Evolutionary conservation across 352 stramenopile species (phyloP).

Genomic region (Lagenidium giganteum): DNA sequence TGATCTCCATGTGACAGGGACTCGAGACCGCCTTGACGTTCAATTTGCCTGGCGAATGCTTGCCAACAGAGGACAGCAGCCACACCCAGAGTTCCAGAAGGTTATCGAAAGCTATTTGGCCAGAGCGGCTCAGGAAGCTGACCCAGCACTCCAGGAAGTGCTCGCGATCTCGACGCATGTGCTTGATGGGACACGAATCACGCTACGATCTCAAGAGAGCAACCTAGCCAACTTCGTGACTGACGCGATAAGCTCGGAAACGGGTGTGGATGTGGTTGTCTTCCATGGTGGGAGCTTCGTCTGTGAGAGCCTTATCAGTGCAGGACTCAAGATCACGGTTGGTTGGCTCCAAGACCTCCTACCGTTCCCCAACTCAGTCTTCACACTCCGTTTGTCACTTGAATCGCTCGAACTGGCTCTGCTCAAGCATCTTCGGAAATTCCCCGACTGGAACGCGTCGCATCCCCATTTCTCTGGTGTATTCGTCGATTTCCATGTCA

Average conservation of each 20-base stretch:
- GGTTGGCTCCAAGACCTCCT: conserved; percentile 2
- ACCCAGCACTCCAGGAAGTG: not conserved
- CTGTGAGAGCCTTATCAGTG: not conserved
- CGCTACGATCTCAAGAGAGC: not conserved
- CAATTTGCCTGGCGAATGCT: too few relatives aligned
- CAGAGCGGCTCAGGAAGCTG: not conserved
- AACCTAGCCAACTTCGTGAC: not conserved
- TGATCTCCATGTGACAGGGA: conserved; percentile 70
- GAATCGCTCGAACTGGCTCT: conserved; percentile 1
- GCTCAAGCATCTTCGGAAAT: not conserved
- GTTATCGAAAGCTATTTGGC: conserved; percentile 1
- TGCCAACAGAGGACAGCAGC: not conserved
- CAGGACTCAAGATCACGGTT: conserved; percentile 1
- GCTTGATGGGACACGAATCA: not conserved
- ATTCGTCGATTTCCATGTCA: conserved; percentile 1
- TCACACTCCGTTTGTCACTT: too few relatives aligned
- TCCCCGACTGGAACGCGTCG: conserved; percentile 2
- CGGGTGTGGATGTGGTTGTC: not conserved
- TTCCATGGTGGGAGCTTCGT: not conserved
- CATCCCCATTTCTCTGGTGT: conserved; percentile 6
- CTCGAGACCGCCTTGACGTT: too few relatives aligned
- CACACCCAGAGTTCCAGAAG: not conserved
- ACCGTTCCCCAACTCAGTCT: conserved; percentile 5
- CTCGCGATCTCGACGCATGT: not conserved
- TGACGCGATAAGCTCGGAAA: not conserved